Conservation (phyloP, 805 yeast genomes). For the Zygotorulaspora sp. region DNA sequence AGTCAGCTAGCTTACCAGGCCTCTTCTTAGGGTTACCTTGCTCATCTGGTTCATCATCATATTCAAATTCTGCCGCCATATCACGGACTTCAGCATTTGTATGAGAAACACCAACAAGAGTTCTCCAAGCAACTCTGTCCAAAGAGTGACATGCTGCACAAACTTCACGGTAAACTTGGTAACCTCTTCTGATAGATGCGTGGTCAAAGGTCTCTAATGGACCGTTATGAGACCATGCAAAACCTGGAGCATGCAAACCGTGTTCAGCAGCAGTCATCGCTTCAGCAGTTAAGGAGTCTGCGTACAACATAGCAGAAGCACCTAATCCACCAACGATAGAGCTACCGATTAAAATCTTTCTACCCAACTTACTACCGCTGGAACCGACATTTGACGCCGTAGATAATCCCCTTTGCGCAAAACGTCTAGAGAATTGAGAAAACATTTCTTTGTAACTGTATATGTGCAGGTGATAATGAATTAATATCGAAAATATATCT, state of each 20-base stretch:
- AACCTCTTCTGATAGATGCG: slow-evolving; percentile 96
- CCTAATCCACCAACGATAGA: slow-evolving; percentile 69
- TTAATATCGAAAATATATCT: neutral
- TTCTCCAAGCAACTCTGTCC: slow-evolving; percentile 97
- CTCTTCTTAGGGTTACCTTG: slow-evolving; percentile 98
- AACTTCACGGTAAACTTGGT: slow-evolving; percentile 97
- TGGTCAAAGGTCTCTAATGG: slow-evolving; percentile 90
- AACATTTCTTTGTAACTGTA: slow-evolving; percentile 4
- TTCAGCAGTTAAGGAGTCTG: slow-evolving; percentile 79
- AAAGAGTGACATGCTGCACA: slow-evolving; percentile 99
- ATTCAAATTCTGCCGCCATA: slow-evolving; percentile 94
- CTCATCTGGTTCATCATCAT: slow-evolving; percentile 97
- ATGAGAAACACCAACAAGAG: slow-evolving; percentile 94
- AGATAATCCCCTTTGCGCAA: slow-evolving; percentile 11
- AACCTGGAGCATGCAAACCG: slow-evolving; percentile 93
- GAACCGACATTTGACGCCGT: slow-evolving; percentile 5
- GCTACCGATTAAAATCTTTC: slow-evolving; percentile 51
- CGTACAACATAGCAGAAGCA: slow-evolving; percentile 76
- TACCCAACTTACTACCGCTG: slow-evolving; percentile 4
- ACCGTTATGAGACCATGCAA: slow-evolving; percentile 91
- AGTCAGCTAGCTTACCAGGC: slow-evolving; percentile 95
- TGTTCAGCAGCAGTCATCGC: slow-evolving; percentile 99
- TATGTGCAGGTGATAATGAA: neutral
- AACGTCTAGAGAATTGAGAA: slow-evolving; percentile 11
- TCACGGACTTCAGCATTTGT: slow-evolving; percentile 83